phyloP scores from a whole-genome alignment of 805 yeast species.

The Pichia manshurica region DNA sequence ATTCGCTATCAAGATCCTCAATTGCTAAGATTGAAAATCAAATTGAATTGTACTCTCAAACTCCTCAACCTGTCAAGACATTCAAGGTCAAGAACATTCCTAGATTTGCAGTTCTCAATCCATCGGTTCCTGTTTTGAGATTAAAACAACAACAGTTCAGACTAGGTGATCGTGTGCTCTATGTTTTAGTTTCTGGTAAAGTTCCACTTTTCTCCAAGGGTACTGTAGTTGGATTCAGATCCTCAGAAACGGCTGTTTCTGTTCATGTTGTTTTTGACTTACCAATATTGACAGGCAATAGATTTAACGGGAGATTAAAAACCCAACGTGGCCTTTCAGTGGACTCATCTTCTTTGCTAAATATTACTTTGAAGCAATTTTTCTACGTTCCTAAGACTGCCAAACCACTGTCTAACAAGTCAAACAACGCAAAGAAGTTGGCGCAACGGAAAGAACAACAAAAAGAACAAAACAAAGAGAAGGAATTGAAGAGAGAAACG shows the following conservation, averaged over 20 bases:
- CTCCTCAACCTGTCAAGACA: conserved; percentile 40
- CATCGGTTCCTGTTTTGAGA: conserved; percentile 63
- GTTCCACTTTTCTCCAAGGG: conserved; percentile 86
- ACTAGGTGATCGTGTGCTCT: conserved; percentile 86
- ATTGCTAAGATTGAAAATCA: conserved; percentile 61
- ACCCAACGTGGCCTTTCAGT: conserved; percentile 81
- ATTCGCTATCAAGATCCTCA: conserved; percentile 63
- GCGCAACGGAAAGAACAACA: conserved; percentile 4
- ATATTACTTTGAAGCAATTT: conserved; percentile 68
- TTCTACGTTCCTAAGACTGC: conserved; percentile 56
- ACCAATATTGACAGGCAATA: conserved; percentile 77
- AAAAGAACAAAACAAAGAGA: neutral
- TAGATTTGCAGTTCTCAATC: conserved; percentile 71
- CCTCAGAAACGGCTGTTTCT: conserved; percentile 55
- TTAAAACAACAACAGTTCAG: conserved; percentile 71
- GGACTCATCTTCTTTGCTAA: conserved; percentile 76
- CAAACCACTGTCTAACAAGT: conserved; percentile 6
- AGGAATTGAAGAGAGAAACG: conserved; percentile 8
- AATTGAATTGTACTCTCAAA: conserved; percentile 41
- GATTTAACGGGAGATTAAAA: conserved; percentile 67
- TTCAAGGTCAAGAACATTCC: conserved; percentile 78
- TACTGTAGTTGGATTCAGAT: conserved; percentile 66
- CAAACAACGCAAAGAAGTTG: conserved; percentile 3
- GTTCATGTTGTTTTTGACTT: conserved; percentile 80
- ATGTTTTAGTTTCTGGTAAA: conserved; percentile 80